Evolutionary conservation across 768 basidiomycete species (phyloP), one percentile per base, ranked within the genome.

Genomic region (Calocera viscosa): DNA sequence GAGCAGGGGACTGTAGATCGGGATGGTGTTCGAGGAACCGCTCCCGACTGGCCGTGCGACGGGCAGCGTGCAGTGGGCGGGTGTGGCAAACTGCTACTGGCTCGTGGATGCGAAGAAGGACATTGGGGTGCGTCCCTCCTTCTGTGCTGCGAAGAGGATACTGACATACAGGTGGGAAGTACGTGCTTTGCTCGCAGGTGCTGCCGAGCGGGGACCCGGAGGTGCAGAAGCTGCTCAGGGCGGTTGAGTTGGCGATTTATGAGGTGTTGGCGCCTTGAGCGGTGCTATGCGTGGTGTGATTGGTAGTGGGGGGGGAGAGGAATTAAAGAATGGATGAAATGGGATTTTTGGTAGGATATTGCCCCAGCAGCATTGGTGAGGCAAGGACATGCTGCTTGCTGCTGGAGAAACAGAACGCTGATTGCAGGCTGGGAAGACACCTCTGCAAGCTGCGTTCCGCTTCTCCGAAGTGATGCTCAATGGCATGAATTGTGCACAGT

Each of bases 21-120:
- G 53, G 26, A 60, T 60, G 53, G 53, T 60, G 14, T 60, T 60
- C 53, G 53, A 60, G 26, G 53, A 60, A 19, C 53, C 53, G 11
- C 53, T 60, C 30, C 14, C 14, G 24, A 60, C 53, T 10, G 53
- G 53, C 30, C 53, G 53, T 2, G 53, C 53, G 24, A 19, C 53
- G 30, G 53, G 53, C 11, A 60, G 53, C 53, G 53, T 60, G 30
- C 53, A 60, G 30, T 60, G 53, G 53, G 53, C 53, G 30, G 53
- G 53, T 10, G 53, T 60, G 22, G 53, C 53, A 32, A 60, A 60
- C 30, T 60, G 53, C 30, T 60, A 60, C 53, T 60, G 53, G 53
- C 53, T 60, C 16, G 53, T 60, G 53, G 53, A 60, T 19, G 53
- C 53, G 14, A 60, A 26, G 26, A 60, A 60, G 53, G 53, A 60